These are phyloP conservation scores for Russula sp. DNA, from an alignment of 768 basidiomycete genomes.

Conservation along the genomic window DNA sequence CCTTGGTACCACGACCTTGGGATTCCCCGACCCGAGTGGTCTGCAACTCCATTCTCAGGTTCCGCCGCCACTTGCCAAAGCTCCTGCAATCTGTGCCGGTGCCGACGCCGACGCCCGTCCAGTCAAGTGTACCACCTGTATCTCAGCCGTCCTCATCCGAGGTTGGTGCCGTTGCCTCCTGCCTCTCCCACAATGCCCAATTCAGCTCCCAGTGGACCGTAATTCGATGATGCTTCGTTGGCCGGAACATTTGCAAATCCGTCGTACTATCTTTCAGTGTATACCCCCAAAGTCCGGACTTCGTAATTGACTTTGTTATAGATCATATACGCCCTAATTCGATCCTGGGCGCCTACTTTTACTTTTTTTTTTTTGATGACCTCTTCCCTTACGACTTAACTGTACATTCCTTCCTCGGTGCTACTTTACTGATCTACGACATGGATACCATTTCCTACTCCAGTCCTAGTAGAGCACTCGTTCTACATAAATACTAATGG, in stretches of 20 bases:
- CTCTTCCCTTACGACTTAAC: background rate
- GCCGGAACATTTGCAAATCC: background rate
- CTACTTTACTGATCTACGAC: background rate
- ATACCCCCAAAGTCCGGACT: background rate
- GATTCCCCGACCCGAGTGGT: slow-evolving; percentile 36
- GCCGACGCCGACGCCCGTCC: background rate
- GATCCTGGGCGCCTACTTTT: background rate
- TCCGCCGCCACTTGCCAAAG: slow-evolving; percentile 2
- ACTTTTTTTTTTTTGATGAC: background rate
- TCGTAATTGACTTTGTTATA: background rate
- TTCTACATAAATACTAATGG: background rate
- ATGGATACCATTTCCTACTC: background rate
- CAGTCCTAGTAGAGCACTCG: background rate
- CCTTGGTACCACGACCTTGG: slow-evolving; percentile 77
- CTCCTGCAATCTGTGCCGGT: background rate
- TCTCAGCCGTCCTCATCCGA: slow-evolving; percentile 2
- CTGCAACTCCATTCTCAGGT: slow-evolving; percentile 4
- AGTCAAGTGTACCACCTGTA: background rate
- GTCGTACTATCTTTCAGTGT: background rate
- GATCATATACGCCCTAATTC: background rate
- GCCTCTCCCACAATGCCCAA: slow-evolving; percentile 11
- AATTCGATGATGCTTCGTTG: background rate
- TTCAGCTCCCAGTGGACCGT: background rate
- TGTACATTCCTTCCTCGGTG: background rate
- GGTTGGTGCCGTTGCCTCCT: slow-evolving; percentile 11